A percentile compares a stretch with the other conserved stretches of the same genome.
Conservation (phyloP, 768 basidiomycete genomes). For the Tephrocybe rancida region DNA sequence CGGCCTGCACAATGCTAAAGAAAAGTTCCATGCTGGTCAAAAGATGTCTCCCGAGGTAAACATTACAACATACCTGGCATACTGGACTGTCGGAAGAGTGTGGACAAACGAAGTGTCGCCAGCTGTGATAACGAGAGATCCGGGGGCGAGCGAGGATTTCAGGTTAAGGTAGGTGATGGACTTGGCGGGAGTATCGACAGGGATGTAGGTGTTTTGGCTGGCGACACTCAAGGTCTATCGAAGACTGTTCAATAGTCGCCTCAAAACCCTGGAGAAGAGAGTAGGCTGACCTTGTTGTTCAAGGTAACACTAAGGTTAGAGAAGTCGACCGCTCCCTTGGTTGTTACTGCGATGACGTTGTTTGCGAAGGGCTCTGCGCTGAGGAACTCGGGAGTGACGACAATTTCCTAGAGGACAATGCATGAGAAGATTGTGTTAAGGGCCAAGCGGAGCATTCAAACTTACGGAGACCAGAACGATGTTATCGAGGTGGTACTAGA, state of each 20-base stretch:
- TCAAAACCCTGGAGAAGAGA: background rate
- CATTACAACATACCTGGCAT: conserved; percentile 33
- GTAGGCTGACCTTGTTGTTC: conserved; percentile 36
- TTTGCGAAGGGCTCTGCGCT: conserved; percentile 52
- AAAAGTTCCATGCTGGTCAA: conserved; percentile 15
- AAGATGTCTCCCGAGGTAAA: too few relatives aligned
- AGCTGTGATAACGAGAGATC: conserved; percentile 43
- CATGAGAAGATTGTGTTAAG: background rate
- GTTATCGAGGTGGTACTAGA: conserved; percentile 53
- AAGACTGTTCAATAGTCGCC: background rate
- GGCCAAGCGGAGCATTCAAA: background rate
- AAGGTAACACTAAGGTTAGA: conserved; percentile 37
- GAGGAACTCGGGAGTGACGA: conserved; percentile 48
- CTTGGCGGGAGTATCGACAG: conserved; percentile 47
- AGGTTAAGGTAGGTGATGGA: conserved; percentile 53
- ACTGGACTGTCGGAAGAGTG: conserved; percentile 45
- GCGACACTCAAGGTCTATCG: conserved; percentile 34
- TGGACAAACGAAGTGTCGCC: conserved; percentile 41
- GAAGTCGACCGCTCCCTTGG: conserved; percentile 47
- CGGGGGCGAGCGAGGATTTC: conserved; percentile 37
- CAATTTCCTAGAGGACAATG: conserved; percentile 33
- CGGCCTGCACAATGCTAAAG: conserved; percentile 36
- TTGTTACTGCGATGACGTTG: conserved; percentile 51
- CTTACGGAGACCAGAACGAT: conserved; percentile 44
- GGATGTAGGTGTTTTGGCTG: conserved; percentile 38